These are phyloP conservation scores for Aspergillus coremiiformis DNA, from an alignment of 495 filamentous ascomycete genomes.

Conservation along the genomic window DNA sequence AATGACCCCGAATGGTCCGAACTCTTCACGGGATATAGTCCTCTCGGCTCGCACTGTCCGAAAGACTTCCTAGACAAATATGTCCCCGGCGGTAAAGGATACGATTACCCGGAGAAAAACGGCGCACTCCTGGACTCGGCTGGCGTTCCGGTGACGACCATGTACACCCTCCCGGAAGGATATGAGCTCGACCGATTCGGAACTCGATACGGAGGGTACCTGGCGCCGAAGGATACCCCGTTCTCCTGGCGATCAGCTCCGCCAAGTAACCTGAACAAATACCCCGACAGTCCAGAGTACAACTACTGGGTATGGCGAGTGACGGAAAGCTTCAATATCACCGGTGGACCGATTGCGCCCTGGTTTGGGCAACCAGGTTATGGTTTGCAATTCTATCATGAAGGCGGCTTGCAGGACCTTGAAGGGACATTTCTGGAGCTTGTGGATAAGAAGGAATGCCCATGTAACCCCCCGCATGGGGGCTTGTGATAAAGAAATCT, in stretches of 20 bases:
- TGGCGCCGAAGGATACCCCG: constrained; percentile 42
- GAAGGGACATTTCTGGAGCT: background rate
- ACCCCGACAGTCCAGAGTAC: constrained; percentile 36
- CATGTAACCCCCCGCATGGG: background rate
- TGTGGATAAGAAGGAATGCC: background rate
- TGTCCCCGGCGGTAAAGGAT: constrained; percentile 29
- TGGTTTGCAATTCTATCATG: constrained; percentile 41
- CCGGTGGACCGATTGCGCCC: constrained; percentile 44
- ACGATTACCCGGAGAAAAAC: constrained; percentile 34
- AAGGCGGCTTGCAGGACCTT: constrained; percentile 16
- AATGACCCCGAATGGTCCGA: background rate
- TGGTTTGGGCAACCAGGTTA: constrained; percentile 54
- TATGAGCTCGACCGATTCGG: constrained; percentile 51
- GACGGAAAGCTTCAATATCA: constrained; percentile 31
- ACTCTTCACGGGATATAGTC: background rate
- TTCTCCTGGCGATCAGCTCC: constrained; percentile 48
- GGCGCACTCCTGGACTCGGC: constrained; percentile 36
- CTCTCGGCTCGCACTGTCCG: constrained; percentile 36
- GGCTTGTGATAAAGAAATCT: background rate
- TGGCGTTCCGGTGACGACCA: constrained; percentile 34
- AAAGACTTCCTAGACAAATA: constrained; percentile 41
- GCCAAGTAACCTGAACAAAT: constrained; percentile 41
- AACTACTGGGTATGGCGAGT: constrained; percentile 53
- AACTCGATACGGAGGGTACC: constrained; percentile 36
- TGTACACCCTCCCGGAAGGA: constrained; percentile 37